Percentiles rank a stretch among this genome's conserved stretches.
These are phyloP conservation scores for Paspalum vaginatum DNA, from an alignment of 176 grass and related monocot species.

Conservation along the genomic window DNA sequence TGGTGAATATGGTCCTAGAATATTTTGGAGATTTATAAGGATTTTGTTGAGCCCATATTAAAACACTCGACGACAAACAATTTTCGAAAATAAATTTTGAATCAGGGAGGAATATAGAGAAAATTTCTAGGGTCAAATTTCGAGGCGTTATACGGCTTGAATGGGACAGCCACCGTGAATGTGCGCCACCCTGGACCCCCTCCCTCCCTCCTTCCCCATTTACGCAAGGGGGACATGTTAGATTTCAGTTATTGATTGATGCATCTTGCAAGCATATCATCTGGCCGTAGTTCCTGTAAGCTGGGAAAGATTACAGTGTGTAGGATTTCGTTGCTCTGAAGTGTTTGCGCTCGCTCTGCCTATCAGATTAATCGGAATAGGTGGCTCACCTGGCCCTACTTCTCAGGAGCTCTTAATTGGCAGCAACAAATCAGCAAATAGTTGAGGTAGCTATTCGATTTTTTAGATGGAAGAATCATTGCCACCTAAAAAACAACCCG, in stretches of 20 bases:
- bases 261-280: background rate
- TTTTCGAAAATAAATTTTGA: no score
- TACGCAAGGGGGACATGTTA: background rate
- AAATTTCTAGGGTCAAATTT: no score
- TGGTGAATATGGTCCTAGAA: no score
- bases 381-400: background rate
- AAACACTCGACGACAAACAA: no score
- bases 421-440: no score
- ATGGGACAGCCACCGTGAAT: conserved; percentile 40
- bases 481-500: no score
- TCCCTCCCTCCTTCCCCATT: background rate
- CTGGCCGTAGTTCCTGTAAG: background rate
- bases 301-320: background rate
- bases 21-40: no score
- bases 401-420: background rate
- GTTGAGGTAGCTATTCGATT: background rate
- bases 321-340: background rate
- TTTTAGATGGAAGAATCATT: background rate
- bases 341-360: background rate
- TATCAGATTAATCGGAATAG: background rate
- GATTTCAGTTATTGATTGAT: background rate
- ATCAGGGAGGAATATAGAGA: no score
- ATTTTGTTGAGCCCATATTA: no score
- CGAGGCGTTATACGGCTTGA: no score
- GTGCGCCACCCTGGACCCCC: conserved; percentile 7